Base-by-base conservation (phyloP, 306 rosid genomes). In the Cicer chorassanicum region DNA sequence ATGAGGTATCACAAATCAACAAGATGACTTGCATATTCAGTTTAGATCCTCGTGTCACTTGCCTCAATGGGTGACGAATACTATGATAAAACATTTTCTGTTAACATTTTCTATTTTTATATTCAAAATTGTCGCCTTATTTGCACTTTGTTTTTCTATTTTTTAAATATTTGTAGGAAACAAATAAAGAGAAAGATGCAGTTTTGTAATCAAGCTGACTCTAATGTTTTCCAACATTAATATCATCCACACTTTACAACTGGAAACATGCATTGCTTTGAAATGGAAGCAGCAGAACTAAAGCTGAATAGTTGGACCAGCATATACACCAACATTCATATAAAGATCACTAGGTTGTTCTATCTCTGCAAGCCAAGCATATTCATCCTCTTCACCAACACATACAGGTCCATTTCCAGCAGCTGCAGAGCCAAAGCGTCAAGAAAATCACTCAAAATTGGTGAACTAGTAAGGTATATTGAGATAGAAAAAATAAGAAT, bases 281-380 rank as follows among this genome's bases (percentile, higher is more conserved):
- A 50, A 34, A 53, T 15, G 38, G 42, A 14, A 41, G 10, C 70
- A 72, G 10, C 51, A 70, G 71, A 65, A 80, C 84, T 91, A 90
- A 42, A 70, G 66, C 81, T 78, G 83, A 84, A 94, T 86, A 73
- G 84, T 63, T 39, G 97, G 97, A 16, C 97, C 98, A 48, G 85
- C 78, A 76, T 94, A 91, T 64, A 48, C 81, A 62, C 96, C 97
- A 9, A 13, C 76, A 40, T 89, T 94, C 98, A 94, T 94, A 64
- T 86, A 83, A 54, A 91, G 90, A 82, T 87, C 87, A 24, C 60
- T 76, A 0, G 98, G 95, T 14, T 83, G 95, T 14, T 83, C 87
- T 29, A 84, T 76, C 92, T 86, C 86, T 9, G 84, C 89, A 78
- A 94, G 96, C 98, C 98, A 94, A 59, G 97, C 96, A 80, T 88